Evolutionary conservation across 2,329 filamentous ascomycete genomes (phyloP), one percentile per base, ranked within the genome.

Genomic region (Xylariaceae sp.): DNA sequence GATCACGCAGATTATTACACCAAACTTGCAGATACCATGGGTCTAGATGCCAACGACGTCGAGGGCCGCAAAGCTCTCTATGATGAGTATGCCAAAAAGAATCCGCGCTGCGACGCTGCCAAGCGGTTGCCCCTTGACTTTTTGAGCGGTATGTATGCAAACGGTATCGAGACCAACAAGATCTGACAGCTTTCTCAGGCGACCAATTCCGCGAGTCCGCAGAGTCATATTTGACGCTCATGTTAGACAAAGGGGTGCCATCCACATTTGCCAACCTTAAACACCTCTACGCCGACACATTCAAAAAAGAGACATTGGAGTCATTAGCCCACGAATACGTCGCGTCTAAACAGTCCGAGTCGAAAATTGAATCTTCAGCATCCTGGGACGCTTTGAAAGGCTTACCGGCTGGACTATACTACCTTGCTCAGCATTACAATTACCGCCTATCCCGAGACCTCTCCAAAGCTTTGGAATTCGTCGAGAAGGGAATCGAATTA

Each of bases 241-340:
- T 95, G 88, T 79, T 99, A 51, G 85, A 88, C 70, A 96, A 93
- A 72, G 94, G 93, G 11, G 89, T 97, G 4, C 93, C 94, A 1
- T 99, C 94, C 2, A 92, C 93, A 3, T 99, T 99, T 71, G 91
- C 91, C 34, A 99, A 97, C 71, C 80, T 99, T 55, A 99, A 99
- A 75, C 86, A 95, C 60, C 80, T 99, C 18, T 99, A 97, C 74
- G 79, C 79, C 13, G 86, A 96, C 68, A 61, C 80, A 1, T 80
- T 74, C 61, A 99, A 99, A 76, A 89, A 87, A 67, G 79, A 87
- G n/a, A 81, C 79, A 0, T 81, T 99, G 39, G 83, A 87, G 58
- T 77, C 84, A 36, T 71, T 97, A 39, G 91, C 89, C 2, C 83
- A 94, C 62, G 83, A 88, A 47, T 97, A 97, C 64, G 78, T 89